A percentile compares a stretch with the other conserved stretches of the same genome.
Conservation (phyloP, 768 basidiomycete species). For the Royoungia palumana region DNA sequence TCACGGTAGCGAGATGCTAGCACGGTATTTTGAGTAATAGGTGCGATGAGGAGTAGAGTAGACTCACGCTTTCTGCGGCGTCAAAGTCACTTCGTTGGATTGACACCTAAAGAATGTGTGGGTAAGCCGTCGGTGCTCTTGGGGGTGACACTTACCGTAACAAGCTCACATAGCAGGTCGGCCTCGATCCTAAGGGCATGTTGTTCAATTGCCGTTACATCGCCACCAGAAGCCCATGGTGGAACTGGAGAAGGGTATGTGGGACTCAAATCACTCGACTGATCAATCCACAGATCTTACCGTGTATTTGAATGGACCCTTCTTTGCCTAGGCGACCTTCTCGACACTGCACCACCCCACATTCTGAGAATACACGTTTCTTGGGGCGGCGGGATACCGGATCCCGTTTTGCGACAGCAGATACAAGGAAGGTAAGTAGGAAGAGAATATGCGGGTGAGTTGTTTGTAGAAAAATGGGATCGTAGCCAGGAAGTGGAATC, state of each 20-base stretch:
- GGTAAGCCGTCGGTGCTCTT: background rate
- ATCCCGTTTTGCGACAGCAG: conserved; percentile 65
- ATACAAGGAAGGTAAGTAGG: conserved; percentile 63
- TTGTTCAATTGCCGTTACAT: conserved; percentile 46
- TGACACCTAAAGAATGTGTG: conserved; percentile 41
- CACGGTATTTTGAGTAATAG: background rate
- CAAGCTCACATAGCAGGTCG: conserved; percentile 67
- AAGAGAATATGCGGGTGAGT: conserved; percentile 70
- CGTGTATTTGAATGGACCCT: conserved; percentile 10
- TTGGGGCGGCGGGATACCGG: conserved; percentile 72
- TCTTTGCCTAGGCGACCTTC: conserved; percentile 38
- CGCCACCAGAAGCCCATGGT: conserved; percentile 49
- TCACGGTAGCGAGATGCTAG: conserved; percentile 43
- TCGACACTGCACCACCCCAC: conserved; percentile 50
- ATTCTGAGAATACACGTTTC: conserved; percentile 63
- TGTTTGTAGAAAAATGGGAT: conserved; percentile 51
- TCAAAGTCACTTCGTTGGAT: conserved; percentile 69
- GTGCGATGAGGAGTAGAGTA: background rate
- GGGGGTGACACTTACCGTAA: conserved; percentile 44
- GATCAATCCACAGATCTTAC: conserved; percentile 3
- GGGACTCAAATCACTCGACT: background rate
- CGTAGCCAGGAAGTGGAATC: conserved; percentile 33
- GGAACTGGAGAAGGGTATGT: conserved; percentile 41
- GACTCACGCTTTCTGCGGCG: conserved; percentile 53
- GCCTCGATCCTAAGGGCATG: conserved; percentile 62